Evolutionary conservation across 306 rosid species (phyloP).

Genomic region (Rosa chinensis): DNA sequence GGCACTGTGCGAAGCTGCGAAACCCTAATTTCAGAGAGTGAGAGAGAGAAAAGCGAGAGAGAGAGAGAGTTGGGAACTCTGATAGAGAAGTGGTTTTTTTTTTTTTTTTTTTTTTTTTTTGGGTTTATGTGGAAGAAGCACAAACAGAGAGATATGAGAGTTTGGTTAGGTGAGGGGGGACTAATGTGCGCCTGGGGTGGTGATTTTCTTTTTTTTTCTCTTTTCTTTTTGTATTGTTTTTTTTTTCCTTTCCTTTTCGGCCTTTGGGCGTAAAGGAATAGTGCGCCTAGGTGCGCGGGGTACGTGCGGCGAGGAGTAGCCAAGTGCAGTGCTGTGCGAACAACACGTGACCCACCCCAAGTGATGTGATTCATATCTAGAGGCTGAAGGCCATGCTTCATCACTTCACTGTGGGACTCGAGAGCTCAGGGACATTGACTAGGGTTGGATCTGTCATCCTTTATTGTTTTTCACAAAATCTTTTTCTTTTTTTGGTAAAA

Average conservation of each 20-base stretch:
- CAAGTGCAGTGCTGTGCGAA: background rate
- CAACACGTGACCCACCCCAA: conserved; percentile 22
- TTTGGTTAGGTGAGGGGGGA: conserved; percentile 33
- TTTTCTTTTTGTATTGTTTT: background rate
- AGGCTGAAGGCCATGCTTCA: background rate
- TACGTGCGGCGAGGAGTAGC: background rate
- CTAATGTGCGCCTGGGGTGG: conserved; percentile 43
- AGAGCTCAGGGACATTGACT: background rate
- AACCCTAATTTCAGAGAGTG: conserved; percentile 49
- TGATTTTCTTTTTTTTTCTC: background rate
- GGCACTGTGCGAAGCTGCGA: background rate
- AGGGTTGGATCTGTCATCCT: background rate
- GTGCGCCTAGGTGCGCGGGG: conserved; percentile 8
- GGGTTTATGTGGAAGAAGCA: conserved; percentile 58
- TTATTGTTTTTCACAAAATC: too few species aligned
- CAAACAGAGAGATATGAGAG: conserved; percentile 47
- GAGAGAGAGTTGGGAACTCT: background rate
- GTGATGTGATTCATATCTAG: background rate
- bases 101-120: background rate
- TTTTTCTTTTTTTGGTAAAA: too few species aligned
- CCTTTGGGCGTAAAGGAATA: background rate
- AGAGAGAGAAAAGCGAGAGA: conserved; percentile 24
- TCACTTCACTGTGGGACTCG: background rate
- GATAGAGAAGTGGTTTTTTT: background rate
- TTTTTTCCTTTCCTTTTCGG: background rate